These are phyloP conservation scores for Corrigiola litoralis DNA, from an alignment of 179 eudicot species.

Conservation along the genomic window DNA sequence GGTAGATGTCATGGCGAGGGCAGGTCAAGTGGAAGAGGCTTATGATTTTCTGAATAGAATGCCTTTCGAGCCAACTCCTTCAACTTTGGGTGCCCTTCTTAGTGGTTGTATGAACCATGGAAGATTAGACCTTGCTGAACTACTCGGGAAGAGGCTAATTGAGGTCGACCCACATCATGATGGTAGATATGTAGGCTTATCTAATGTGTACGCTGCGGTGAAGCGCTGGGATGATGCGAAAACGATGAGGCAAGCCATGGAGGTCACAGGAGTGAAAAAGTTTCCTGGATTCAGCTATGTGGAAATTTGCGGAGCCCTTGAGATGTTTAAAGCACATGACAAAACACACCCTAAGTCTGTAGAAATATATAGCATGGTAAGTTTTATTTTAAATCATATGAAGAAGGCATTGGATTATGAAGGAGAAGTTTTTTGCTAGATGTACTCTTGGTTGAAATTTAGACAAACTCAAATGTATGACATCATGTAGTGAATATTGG, in stretches of 20 bases:
- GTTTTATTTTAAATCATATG: constrained; percentile 41
- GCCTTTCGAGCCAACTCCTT: constrained; percentile 60
- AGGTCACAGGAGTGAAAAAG: constrained; percentile 71
- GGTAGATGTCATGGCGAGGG: constrained; percentile 73
- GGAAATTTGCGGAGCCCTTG: constrained; percentile 54
- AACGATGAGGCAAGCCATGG: constrained; percentile 62
- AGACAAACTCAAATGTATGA: too few relatives aligned
- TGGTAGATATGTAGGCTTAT: constrained; percentile 71
- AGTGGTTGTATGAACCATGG: constrained; percentile 71
- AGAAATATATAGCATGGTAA: constrained; percentile 45
- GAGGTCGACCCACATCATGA: constrained; percentile 73
- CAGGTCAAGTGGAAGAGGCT: constrained; percentile 59
- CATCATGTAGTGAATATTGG: too few relatives aligned
- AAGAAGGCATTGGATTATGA: constrained; percentile 29
- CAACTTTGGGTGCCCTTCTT: constrained; percentile 63
- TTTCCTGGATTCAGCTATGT: constrained; percentile 70
- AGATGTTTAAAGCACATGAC: constrained; percentile 74
- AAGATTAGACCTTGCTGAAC: constrained; percentile 59
- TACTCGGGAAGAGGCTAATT: constrained; percentile 62
- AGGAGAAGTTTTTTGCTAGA: constrained; percentile 14
- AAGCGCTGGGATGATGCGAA: constrained; percentile 67
- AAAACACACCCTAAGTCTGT: constrained; percentile 47
- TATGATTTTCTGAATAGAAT: constrained; percentile 48
- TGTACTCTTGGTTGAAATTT: neutral
- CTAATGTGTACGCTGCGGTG: constrained; percentile 59